Percentiles rank a stretch among this genome's conserved stretches.
Conservation (phyloP, 1,139 yeast species). For the Saccharomycopsis hybrid region DNA sequence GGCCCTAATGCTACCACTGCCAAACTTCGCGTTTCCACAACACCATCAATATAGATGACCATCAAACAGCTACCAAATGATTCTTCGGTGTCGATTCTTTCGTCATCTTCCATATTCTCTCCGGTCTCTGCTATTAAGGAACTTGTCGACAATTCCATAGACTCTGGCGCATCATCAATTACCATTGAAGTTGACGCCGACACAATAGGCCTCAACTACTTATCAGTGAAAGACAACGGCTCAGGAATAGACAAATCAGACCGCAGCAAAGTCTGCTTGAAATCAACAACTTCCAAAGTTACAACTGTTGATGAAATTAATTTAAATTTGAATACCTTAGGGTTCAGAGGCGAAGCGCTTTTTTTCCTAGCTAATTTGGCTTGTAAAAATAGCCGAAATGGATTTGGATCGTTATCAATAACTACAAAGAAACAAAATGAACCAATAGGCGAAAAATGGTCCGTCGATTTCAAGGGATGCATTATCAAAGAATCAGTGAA, state of each 20-base stretch:
- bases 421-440: slow-evolving; percentile 31
- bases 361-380: slow-evolving; percentile 47
- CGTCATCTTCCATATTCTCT: slow-evolving; percentile 25
- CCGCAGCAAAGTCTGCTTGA: slow-evolving; percentile 42
- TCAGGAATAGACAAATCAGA: slow-evolving; percentile 48
- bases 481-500: slow-evolving; percentile 23
- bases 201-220: slow-evolving; percentile 45
- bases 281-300: slow-evolving; percentile 61
- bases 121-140: slow-evolving; percentile 50
- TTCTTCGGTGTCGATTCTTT: slow-evolving; percentile 12
- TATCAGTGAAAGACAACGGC: slow-evolving; percentile 65
- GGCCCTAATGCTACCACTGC: too few relatives aligned
- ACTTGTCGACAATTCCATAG: slow-evolving; percentile 63
- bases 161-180: slow-evolving; percentile 50
- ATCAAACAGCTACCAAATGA: slow-evolving; percentile 10
- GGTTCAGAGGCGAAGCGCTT: slow-evolving; percentile 71
- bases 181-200: slow-evolving; percentile 51
- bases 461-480: slow-evolving; percentile 29
- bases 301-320: slow-evolving; percentile 36
- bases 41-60: too few relatives aligned
- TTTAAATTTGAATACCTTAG: slow-evolving; percentile 39
- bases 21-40: too few relatives aligned
- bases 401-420: slow-evolving; percentile 28
- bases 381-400: slow-evolving; percentile 25
- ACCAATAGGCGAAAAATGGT: slow-evolving; percentile 33